Base-by-base conservation (phyloP, 768 basidiomycete species). In the Tylopilus sp. region DNA sequence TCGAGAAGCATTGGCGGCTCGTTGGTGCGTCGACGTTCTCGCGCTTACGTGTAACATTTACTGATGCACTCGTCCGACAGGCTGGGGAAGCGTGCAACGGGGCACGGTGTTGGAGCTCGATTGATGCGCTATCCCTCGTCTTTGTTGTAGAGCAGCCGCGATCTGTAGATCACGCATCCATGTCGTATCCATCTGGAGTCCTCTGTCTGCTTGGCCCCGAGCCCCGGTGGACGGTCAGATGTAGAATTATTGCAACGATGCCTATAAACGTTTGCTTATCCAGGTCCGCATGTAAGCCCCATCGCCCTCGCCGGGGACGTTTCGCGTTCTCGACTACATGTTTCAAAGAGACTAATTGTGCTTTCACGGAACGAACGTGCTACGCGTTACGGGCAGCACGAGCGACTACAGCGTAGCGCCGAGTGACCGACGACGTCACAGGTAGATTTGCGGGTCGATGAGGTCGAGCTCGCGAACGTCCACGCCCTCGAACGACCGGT, bases 1-100 rank as follows among this genome's bases (percentile, higher is more conserved):
- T 98, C 60, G 96, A 98, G 74, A 97, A 97, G 76, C 95, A 96
- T 75, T 97, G 94, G 94, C 88, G 94, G 52, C 82, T 97, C 63
- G 94, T 98, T 50, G 94, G 92, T 86, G 64, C 75, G 89, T 82
- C 25, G 17, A 9, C 6, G 13, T 19, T 14, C 10, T 9, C 26
- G 40, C 52, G 42, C 34, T 25, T 38, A 4, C 6, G n/a, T 11
- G 5, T 24, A 47, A 17, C 6, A 11, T 11, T 21, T 2, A 25
- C 33, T 61, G n/a, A 64, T 30, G 19, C n/a, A n/a, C n/a, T 25
- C 6, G 26, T 51, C 13, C 51, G 29, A 37, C 46, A 81, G 81
- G 80, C 6, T 82, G 80, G 81, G 90, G 90, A 57, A 92, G 89
- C 65, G 89, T 92, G 25, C 89, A 91, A 61, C 83, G 89, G 19